Evolutionary conservation across 352 stramenopile species (phyloP), one percentile per base, ranked within the genome.

Genomic region (Peronospora belbahrii): DNA sequence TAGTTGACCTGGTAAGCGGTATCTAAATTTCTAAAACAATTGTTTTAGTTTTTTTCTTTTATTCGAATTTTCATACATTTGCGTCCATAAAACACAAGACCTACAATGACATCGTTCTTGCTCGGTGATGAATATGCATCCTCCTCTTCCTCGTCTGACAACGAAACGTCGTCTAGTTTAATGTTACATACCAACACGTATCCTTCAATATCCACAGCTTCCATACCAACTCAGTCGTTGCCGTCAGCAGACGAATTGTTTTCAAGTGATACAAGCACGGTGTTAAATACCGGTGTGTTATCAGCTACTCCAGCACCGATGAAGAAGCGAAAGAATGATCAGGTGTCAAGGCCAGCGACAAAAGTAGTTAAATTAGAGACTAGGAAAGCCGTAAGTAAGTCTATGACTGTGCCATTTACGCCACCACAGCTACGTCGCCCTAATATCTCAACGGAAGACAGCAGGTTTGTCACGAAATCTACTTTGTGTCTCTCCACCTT

Each of bases 371-470:
- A 58, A 39, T 52, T n/a, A 0, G 42, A 62, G 41, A 49, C n/a
- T 1, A 44, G 48, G 25, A 15, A 38, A 23, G 35, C 39, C 40
- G 30, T 24, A 34, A 24, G 20, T 34, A 67, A 52, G 27, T 20
- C 42, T 4, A 36, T 54, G 37, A 51, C 47, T 19, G 38, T 49
- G 32, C 62, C 52, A 19, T 79, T 83, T 44, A 69, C 64, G 4
- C 75, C 75, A 4, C 75, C 75, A 9, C 75, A 87, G 43, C 66
- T 87, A 6, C 79, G 75, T 43, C 58, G 73, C 0, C 75, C 75
- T 0, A 87, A 87, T 34, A 70, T 87, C 4, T 83, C 73, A 1
- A 87, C 75, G 0, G 75, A 89, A 56, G 78, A 89, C 40, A 28
- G 65, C 11, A 67, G 64, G 73, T 87, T 32, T 34, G 70, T 60